phyloP scores from a whole-genome alignment of 805 yeast species.

The Saccharomycopsis javanensis region DNA sequence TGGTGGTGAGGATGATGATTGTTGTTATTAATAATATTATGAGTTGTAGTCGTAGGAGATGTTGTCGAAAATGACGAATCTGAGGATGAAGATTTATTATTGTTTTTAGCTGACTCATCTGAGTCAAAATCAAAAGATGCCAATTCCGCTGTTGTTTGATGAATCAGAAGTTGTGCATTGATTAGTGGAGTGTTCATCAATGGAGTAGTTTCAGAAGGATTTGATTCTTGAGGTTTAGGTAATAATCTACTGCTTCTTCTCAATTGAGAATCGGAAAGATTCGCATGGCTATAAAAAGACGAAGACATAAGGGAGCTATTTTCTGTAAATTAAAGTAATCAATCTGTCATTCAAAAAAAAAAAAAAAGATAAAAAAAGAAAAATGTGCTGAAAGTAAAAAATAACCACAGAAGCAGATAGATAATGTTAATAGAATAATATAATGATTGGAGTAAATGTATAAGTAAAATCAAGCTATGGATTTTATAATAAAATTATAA shows the following conservation, averaged over 20 bases:
- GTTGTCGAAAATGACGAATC: background rate
- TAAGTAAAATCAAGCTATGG: too few species aligned
- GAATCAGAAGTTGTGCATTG: constrained; percentile 16
- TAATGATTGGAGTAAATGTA: too few species aligned
- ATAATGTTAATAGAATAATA: too few species aligned
- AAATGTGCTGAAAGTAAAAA: too few species aligned
- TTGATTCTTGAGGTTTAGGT: background rate
- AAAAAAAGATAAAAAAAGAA: too few species aligned
- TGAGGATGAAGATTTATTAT: background rate
- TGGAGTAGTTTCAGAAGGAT: background rate
- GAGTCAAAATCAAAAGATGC: constrained; percentile 14
- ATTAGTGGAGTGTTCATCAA: constrained; percentile 5
- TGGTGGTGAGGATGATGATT: background rate
- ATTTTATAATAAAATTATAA: too few species aligned
- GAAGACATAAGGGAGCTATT: background rate
- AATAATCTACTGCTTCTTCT: constrained; percentile 1
- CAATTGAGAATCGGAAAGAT: background rate
- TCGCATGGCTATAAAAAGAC: background rate
- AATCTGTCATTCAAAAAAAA: too few species aligned
- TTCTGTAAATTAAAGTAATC: background rate
- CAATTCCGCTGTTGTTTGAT: constrained; percentile 17
- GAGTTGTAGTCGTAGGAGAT: background rate
- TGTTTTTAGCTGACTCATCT: background rate
- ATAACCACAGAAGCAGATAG: too few species aligned
- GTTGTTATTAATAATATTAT: background rate